Base-by-base conservation (phyloP, 805 yeast species). In the Metschnikowia vanudenii region DNA sequence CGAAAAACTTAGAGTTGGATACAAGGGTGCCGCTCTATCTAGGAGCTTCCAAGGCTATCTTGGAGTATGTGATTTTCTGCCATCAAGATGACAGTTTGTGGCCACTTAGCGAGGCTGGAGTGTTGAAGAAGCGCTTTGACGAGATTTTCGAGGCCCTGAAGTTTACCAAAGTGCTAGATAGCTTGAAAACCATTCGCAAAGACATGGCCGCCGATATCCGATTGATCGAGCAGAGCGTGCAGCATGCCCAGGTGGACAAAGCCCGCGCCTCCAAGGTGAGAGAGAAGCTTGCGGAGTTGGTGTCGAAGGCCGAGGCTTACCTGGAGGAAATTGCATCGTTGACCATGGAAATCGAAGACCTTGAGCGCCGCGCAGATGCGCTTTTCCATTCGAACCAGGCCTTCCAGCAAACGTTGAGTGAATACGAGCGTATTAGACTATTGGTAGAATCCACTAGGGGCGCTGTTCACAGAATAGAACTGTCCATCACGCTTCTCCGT, bases 41-140 rank as follows among this genome's bases (percentile, higher is more conserved):
- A 46, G 99, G 99, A 5, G 96, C 91, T 1, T 86, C 96, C 0
- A 80, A 81, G 48, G 87, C 98, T 0, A 81, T 94, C 45, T 68
- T 94, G 42, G 96, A 92, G 54, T 88, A 89, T 62, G 99, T 94
- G 35, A 84, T 92, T 1, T 94, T 94, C 66, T 92, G 99, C 60
- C 99, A 94, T 60, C 99, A 94, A 63, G 99, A 94, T 59, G 99
- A 94, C 50, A 84, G 92, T 56, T 66, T 89, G 24, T 94, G 99
- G 99, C 99, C 99, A 1, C 72, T 94, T 39, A 80, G 91, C 55
- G 99, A 94, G 64, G 95, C 99, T 1, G 76, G 96, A 2, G 78
- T 78, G 11, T 75, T 94, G 61, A 95, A 94, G 67, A 91, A 91
- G 67, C 78, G 92, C 43, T 95, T 94, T 58, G 99, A 94, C 64